Percentiles rank a stretch among this genome's conserved stretches.
These are phyloP conservation scores for Fusarium falciforme DNA, from an alignment of 2,329 filamentous ascomycete species.

Conservation along the genomic window DNA sequence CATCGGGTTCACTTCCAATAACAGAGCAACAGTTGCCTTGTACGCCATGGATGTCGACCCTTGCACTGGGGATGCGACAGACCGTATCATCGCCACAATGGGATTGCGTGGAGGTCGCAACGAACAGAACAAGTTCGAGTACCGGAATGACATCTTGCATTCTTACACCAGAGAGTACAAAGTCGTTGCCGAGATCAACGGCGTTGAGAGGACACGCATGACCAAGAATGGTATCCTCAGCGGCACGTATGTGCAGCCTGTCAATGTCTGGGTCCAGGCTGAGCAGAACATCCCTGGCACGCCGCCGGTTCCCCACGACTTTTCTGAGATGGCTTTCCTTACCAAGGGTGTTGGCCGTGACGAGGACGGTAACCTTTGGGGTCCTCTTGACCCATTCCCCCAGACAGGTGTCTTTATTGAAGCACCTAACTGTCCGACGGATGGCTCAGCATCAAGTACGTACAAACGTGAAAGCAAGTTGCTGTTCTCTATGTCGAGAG, in stretches of 20 bases:
- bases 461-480: neutral
- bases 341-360: conserved; percentile 51
- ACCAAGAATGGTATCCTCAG: conserved; percentile 51
- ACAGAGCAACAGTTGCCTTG: conserved; percentile 46
- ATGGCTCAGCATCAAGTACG: neutral
- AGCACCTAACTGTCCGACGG: neutral
- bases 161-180: conserved; percentile 52
- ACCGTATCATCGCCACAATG: conserved; percentile 49
- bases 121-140: conserved; percentile 52
- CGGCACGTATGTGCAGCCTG: conserved; percentile 50
- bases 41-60: conserved; percentile 52
- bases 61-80: conserved; percentile 49
- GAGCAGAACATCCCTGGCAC: conserved; percentile 51
- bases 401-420: conserved; percentile 51
- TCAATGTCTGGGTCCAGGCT: conserved; percentile 50
- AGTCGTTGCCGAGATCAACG: conserved; percentile 48
- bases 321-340: conserved; percentile 50
- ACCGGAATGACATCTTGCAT: conserved; percentile 47
- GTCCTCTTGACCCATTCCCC: conserved; percentile 52
- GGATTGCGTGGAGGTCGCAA: conserved; percentile 44
- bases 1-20: conserved; percentile 50
- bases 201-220: conserved; percentile 43
- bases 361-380: conserved; percentile 50
- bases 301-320: conserved; percentile 49
- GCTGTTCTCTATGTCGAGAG: neutral